phyloP scores from a whole-genome alignment of 805 yeast species.

The Candida xyloterini region DNA sequence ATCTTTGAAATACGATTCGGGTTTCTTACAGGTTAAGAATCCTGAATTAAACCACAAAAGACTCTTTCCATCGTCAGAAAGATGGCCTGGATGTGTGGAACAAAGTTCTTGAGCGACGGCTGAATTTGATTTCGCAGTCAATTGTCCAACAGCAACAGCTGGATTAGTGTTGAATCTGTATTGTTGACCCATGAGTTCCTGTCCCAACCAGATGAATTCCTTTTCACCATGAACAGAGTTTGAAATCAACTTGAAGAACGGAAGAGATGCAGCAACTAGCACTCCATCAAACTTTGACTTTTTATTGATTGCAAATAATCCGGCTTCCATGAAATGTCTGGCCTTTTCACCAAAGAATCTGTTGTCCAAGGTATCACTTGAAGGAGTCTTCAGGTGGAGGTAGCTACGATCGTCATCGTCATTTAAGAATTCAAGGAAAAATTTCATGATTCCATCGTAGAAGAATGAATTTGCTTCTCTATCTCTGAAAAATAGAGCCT shows the following conservation, averaged over 20 bases:
- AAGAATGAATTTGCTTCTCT: constrained; percentile 38
- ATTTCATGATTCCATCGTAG: constrained; percentile 39
- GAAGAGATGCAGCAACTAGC: constrained; percentile 41
- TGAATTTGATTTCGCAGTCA: constrained; percentile 23
- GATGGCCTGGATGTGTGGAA: constrained; percentile 63
- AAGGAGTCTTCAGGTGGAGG: constrained; percentile 36
- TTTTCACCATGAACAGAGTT: constrained; percentile 74
- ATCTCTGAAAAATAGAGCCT: constrained; percentile 50
- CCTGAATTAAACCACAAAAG: constrained; percentile 73
- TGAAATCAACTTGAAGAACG: constrained; percentile 41
- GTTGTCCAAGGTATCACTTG: constrained; percentile 35
- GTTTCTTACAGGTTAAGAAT: constrained; percentile 53
- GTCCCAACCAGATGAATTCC: constrained; percentile 74
- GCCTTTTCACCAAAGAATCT: constrained; percentile 42
- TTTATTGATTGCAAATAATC: constrained; percentile 46
- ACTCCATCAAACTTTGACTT: constrained; percentile 48
- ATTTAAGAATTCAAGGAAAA: constrained; percentile 48
- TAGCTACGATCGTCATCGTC: constrained; percentile 39
- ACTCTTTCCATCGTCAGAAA: constrained; percentile 48
- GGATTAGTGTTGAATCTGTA: constrained; percentile 48
- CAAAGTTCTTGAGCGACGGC: constrained; percentile 47
- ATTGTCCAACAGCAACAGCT: constrained; percentile 57
- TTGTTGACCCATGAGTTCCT: constrained; percentile 51
- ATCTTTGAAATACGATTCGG: constrained; percentile 38
- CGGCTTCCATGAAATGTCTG: constrained; percentile 48